Evolutionary conservation across 2,329 filamentous ascomycete genomes (phyloP).

Genomic region (Xylariales sp.): DNA sequence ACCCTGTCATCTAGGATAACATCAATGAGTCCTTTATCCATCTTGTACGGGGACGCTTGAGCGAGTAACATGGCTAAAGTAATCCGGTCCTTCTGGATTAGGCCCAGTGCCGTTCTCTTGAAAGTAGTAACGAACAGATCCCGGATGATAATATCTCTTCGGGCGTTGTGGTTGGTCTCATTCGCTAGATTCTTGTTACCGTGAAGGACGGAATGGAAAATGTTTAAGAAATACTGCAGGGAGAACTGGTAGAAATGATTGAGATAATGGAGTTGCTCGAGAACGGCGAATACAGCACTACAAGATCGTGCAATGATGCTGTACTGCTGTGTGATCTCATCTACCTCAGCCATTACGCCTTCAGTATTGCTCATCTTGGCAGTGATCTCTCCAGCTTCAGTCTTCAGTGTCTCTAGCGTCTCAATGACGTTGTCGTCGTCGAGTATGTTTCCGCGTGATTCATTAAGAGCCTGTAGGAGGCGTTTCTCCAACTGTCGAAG

Average conservation of each 20-base stretch:
- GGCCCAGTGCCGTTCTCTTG: slow-evolving; percentile 89
- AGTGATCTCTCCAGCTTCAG: slow-evolving; percentile 95
- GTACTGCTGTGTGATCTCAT: slow-evolving; percentile 95
- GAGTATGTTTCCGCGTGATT: slow-evolving; percentile 96
- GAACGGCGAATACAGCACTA: slow-evolving; percentile 95
- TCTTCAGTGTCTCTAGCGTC: slow-evolving; percentile 97
- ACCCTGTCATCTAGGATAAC: slow-evolving; percentile 82
- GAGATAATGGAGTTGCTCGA: slow-evolving; percentile 97
- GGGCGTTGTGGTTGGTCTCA: slow-evolving; percentile 79
- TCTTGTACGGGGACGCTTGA: slow-evolving; percentile 94
- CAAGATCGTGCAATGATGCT: slow-evolving; percentile 92
- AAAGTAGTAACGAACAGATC: slow-evolving; percentile 93
- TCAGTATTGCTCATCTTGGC: slow-evolving; percentile 96
- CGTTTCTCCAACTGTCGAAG: slow-evolving; percentile 94
- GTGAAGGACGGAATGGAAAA: slow-evolving; percentile 92
- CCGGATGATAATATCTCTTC: slow-evolving; percentile 89
- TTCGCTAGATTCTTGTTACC: slow-evolving; percentile 78
- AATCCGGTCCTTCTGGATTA: slow-evolving; percentile 93
- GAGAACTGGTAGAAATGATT: slow-evolving; percentile 99
- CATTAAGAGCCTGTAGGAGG: slow-evolving; percentile 92
- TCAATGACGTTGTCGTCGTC: slow-evolving; percentile 99
- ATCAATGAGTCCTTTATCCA: slow-evolving; percentile 92
- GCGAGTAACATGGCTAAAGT: slow-evolving; percentile 95
- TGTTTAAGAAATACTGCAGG: slow-evolving; percentile 96
- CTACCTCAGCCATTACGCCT: slow-evolving; percentile 97